A percentile compares a stretch with the other conserved stretches of the same genome.
Evolutionary conservation across 2,329 filamentous ascomycete species (phyloP).

Genomic region (Aspergillus fumigatiaffinis): DNA sequence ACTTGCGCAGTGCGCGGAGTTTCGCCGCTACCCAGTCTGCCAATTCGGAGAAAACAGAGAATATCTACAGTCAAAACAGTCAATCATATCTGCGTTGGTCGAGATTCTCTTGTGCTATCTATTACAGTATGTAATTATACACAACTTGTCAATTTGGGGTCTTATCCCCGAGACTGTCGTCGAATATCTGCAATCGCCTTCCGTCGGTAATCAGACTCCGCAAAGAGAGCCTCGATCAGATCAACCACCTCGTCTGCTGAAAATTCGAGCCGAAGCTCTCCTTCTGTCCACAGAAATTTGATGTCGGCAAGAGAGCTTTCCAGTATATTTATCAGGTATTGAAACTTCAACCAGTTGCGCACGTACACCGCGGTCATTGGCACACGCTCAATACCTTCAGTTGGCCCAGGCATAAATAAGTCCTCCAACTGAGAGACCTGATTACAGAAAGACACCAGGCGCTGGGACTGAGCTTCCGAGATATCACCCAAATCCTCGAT

Average conservation of each 20-base stretch:
- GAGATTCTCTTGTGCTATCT: background rate
- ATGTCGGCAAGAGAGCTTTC: conserved; percentile 62
- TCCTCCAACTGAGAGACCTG: conserved; percentile 53
- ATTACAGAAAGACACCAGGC: conserved; percentile 55
- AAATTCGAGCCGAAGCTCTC: conserved; percentile 61
- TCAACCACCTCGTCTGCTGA: conserved; percentile 59
- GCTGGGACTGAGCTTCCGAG: conserved; percentile 58
- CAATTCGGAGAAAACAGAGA: background rate
- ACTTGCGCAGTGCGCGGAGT: conserved; percentile 37
- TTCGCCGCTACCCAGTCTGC: conserved; percentile 11
- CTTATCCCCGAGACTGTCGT: conserved; percentile 25
- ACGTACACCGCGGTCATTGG: conserved; percentile 60
- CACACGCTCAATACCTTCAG: conserved; percentile 32
- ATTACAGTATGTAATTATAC: background rate
- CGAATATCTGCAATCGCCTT: conserved; percentile 57
- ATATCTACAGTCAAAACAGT: background rate
- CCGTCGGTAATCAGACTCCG: conserved; percentile 57
- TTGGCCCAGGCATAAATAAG: conserved; percentile 49
- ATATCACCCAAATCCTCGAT: conserved; percentile 63
- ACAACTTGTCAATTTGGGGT: background rate
- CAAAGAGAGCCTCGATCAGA: conserved; percentile 61
- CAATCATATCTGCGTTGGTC: background rate
- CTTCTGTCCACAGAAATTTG: conserved; percentile 62
- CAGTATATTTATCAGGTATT: conserved; percentile 60
- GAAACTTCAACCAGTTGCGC: conserved; percentile 62